Evolutionary conservation across 2,329 filamentous ascomycete genomes (phyloP), one percentile per base, ranked within the genome.

Genomic region (Beauveria scarabaeidicola): DNA sequence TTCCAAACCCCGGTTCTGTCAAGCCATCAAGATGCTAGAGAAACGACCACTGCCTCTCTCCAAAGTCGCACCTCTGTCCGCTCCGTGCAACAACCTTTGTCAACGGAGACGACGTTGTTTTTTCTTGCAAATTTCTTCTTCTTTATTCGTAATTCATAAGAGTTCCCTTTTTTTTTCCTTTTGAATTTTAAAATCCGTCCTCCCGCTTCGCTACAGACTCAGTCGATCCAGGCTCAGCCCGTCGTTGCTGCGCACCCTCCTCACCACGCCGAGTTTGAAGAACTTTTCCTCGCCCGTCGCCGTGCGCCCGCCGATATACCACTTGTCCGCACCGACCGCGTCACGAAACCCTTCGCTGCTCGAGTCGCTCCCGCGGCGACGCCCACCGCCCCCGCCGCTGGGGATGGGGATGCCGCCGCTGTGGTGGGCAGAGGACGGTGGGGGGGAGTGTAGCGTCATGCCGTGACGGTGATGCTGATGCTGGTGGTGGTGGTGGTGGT

Each of bases 221-320:
- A 92, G 72, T 59, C 87, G 81, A 74, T 92, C 89, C 60, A 91
- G 73, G 66, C 88, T 91, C 66, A 91, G 72, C 46, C 88, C 80
- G 69, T 91, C 89, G 58, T 87, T 85, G 70, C 89, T 92, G 68
- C 84, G 78, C 60, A 89, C 84, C 59, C 88, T 77, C 69, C 85
- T 82, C 52, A 92, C 84, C 64, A 92, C 88, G 47, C 88, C 88
- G 48, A 92, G 75, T 75, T 90, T 90, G 72, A 91, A 92, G 74
- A 90, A 91, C 67, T 83, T 83, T 70, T 92, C 89, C 68, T 92
- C 89, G n/a, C 89, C 89, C 1, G 75, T 80, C 1, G 88, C 87
- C 29, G 88, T 91, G 68, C 87, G 77, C 7, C 89, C 89, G 23
- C 89, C 89, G 58, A 92, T 89, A 68, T 91, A 92, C 87, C 88